A percentile compares a stretch with the other conserved stretches of the same genome.
Conservation (phyloP, 345 rosid species). For the Eucalyptus regnans region DNA sequence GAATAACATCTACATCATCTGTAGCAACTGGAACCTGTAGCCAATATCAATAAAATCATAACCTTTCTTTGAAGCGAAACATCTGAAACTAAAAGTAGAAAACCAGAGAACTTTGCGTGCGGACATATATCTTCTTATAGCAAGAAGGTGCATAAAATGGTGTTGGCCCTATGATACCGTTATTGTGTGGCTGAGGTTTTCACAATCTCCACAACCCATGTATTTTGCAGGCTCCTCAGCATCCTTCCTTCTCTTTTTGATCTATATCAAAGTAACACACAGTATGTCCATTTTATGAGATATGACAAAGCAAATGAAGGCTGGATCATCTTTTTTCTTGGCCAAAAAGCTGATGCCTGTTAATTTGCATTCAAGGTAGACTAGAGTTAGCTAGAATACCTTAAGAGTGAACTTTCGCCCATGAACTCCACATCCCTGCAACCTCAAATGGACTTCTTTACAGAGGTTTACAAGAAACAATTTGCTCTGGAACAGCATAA, state of each 20-base stretch:
- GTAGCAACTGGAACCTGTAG: slow-evolving; percentile 72
- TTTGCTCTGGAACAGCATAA: slow-evolving; percentile 36
- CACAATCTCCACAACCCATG: slow-evolving; percentile 91
- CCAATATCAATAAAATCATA: not conserved
- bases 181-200: slow-evolving; percentile 72
- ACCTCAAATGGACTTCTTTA: slow-evolving; percentile 82
- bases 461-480: slow-evolving; percentile 68
- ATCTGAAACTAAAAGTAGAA: not conserved
- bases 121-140: not conserved
- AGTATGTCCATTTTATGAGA: not conserved
- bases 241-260: slow-evolving; percentile 72
- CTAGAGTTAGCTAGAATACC: slow-evolving; percentile 16
- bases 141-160: not conserved
- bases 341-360: not conserved
- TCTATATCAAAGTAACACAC: slow-evolving; percentile 21
- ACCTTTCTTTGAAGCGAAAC: not conserved
- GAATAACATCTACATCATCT: slow-evolving; percentile 65
- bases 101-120: not conserved
- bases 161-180: slow-evolving; percentile 30
- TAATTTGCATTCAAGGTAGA: not conserved
- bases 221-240: slow-evolving; percentile 80
- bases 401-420: slow-evolving; percentile 89
- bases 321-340: not conserved
- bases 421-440: slow-evolving; percentile 71
- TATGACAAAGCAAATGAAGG: not conserved